These are phyloP conservation scores for Calonectria hawksworthii DNA, from an alignment of 2,329 filamentous ascomycete genomes.

Conservation along the genomic window DNA sequence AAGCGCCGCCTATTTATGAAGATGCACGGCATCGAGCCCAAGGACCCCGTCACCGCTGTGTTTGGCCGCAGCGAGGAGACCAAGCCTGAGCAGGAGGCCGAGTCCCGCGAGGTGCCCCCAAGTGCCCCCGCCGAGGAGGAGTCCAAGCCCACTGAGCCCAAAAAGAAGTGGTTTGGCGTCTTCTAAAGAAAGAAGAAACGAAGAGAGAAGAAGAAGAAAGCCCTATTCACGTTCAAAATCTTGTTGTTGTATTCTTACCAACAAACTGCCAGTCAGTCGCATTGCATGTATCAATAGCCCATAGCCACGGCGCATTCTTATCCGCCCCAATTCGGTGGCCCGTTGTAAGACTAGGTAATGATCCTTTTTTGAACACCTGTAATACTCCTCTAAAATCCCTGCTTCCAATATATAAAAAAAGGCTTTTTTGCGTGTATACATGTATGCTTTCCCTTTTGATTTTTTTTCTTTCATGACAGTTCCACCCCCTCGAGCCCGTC, in stretches of 20 bases:
- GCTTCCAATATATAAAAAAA: slow-evolving; percentile 5
- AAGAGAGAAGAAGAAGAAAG: not conserved
- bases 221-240: not conserved
- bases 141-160: slow-evolving; percentile 46
- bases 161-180: slow-evolving; percentile 89
- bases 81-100: slow-evolving; percentile 53
- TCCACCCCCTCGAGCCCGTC: slow-evolving; percentile 84
- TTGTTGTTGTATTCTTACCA: not conserved
- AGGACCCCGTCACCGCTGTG: slow-evolving; percentile 66
- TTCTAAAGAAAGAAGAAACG: slow-evolving; percentile 66
- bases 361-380: slow-evolving; percentile 26
- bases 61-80: slow-evolving; percentile 55
- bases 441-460: not conserved
- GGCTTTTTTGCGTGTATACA: not conserved
- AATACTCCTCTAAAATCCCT: slow-evolving; percentile 22
- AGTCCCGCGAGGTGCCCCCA: slow-evolving; percentile 52
- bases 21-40: slow-evolving; percentile 83
- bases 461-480: slow-evolving; percentile 59
- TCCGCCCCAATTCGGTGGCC: slow-evolving; percentile 23
- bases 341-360: slow-evolving; percentile 38
- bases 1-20: slow-evolving; percentile 90
- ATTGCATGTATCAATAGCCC: slow-evolving; percentile 36
- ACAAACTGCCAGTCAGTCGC: not conserved
- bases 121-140: slow-evolving; percentile 47
- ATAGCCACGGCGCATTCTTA: slow-evolving; percentile 30